Evolutionary conservation across 371 early-diverging fungal genomes (phyloP).

Genomic region (Phascolomyces articulosus): DNA sequence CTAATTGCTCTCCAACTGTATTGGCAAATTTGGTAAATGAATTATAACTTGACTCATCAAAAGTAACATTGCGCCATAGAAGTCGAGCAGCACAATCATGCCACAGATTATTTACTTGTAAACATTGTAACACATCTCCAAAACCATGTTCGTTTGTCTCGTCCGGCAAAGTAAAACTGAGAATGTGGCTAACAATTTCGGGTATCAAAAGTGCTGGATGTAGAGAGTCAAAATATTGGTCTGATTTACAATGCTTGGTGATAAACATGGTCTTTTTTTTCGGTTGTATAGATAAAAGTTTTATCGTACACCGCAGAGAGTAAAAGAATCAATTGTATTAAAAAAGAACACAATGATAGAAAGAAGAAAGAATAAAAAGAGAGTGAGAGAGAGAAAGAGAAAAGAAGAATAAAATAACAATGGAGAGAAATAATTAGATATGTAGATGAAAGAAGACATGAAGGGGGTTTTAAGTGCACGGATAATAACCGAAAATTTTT

Average conservation of each 20-base stretch:
- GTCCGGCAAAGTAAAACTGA: slow-evolving; percentile 3
- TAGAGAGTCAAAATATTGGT: neutral
- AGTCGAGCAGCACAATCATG: slow-evolving; percentile 39
- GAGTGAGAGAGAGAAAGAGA: slow-evolving; percentile 5
- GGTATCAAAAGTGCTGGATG: slow-evolving; percentile 37
- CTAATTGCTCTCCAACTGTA: neutral
- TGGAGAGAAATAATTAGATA: too few relatives aligned
- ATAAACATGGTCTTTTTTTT: neutral
- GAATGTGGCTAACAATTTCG: slow-evolving; percentile 41
- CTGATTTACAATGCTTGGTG: too few relatives aligned
- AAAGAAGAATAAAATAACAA: neutral
- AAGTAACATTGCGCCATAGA: slow-evolving; percentile 36
- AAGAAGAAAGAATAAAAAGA: neutral
- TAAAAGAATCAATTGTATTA: too few relatives aligned
- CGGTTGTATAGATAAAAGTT: too few relatives aligned
- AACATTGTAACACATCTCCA: slow-evolving; percentile 1
- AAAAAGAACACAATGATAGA: neutral
- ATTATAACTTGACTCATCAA: slow-evolving; percentile 25
- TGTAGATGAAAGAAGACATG: slow-evolving; percentile 6
- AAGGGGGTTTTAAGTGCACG: neutral
- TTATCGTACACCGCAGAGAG: too few relatives aligned
- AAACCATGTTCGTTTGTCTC: neutral
- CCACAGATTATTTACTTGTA: slow-evolving; percentile 36
- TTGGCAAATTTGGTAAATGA: slow-evolving; percentile 10
- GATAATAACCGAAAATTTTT: slow-evolving; percentile 6